Evolutionary conservation across 176 grass and related monocot genomes (phyloP).

Genomic region (Tuctoria greenei): DNA sequence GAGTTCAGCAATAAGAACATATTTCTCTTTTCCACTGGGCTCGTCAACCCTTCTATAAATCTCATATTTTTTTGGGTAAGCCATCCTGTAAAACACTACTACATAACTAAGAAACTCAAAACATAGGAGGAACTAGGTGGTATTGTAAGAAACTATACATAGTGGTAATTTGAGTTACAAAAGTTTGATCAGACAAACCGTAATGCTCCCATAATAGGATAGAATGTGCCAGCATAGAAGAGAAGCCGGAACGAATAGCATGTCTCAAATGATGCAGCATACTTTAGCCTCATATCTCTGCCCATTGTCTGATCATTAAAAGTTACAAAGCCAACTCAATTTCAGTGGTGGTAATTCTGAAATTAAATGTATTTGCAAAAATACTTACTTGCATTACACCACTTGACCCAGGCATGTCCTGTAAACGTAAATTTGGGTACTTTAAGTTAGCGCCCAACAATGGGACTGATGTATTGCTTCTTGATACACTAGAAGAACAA

Average conservation of each 20-base stretch:
- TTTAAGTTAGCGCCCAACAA: conserved; percentile 31
- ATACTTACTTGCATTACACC: conserved; percentile 91
- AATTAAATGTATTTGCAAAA: conserved; percentile 24
- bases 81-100: conserved; percentile 53
- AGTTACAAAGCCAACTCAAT: conserved; percentile 30
- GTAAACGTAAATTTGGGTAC: conserved; percentile 41
- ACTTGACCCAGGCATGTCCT: conserved; percentile 97
- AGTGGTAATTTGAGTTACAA: neutral
- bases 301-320: conserved; percentile 74
- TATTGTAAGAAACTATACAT: neutral
- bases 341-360: neutral
- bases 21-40: conserved; percentile 64
- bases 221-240: conserved; percentile 80
- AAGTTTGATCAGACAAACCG: conserved; percentile 46
- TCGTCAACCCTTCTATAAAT: conserved; percentile 87
- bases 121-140: neutral
- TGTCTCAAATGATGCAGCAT: conserved; percentile 91
- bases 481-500: conserved; percentile 22
- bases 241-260: conserved; percentile 90
- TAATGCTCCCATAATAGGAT: conserved; percentile 96
- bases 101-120: neutral
- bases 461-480: neutral
- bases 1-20: conserved; percentile 67
- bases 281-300: conserved; percentile 84
- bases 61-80: conserved; percentile 80